Percentiles rank a stretch among this genome's conserved stretches.
These are phyloP conservation scores for Spergularia marina DNA, from an alignment of 148 eudicot genomes.

Conservation along the genomic window DNA sequence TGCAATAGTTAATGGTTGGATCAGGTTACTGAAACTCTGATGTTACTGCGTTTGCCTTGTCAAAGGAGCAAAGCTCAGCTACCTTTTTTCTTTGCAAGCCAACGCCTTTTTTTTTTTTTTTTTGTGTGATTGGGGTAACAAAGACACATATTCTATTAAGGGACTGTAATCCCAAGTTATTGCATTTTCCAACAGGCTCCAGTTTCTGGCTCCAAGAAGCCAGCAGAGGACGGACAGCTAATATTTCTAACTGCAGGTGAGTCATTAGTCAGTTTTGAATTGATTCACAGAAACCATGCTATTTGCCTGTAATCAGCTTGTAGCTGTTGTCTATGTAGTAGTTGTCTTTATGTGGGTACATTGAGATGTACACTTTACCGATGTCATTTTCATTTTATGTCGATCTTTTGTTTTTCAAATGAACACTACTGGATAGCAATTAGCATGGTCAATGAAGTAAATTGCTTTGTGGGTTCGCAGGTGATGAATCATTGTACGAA, in stretches of 20 bases:
- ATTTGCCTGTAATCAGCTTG: neutral
- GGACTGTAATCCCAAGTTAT: slow-evolving; percentile 15
- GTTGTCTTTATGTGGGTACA: neutral
- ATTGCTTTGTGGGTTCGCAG: slow-evolving; percentile 39
- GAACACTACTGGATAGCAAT: neutral
- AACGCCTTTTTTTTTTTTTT: too few relatives aligned
- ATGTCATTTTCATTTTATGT: neutral
- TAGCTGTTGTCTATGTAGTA: neutral
- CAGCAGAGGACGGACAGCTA: slow-evolving; percentile 92
- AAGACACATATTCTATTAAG: neutral
- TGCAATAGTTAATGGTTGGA: neutral
- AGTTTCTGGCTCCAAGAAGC: slow-evolving; percentile 95
- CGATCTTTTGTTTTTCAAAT: neutral
- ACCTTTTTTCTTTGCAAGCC: slow-evolving; percentile 1
- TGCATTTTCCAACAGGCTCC: slow-evolving; percentile 67
- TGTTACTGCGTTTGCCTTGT: neutral
- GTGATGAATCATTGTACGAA: slow-evolving; percentile 73
- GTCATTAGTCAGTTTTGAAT: neutral
- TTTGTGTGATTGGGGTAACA: too few relatives aligned
- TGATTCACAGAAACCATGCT: neutral
- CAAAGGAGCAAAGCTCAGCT: neutral
- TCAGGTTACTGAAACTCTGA: neutral
- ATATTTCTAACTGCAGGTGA: slow-evolving; percentile 87
- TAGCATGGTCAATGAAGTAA: slow-evolving; percentile 2
- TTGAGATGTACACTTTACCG: neutral